Evolutionary conservation across 2,329 filamentous ascomycete species (phyloP).

Genomic region (Verticillium zaregamsianum): DNA sequence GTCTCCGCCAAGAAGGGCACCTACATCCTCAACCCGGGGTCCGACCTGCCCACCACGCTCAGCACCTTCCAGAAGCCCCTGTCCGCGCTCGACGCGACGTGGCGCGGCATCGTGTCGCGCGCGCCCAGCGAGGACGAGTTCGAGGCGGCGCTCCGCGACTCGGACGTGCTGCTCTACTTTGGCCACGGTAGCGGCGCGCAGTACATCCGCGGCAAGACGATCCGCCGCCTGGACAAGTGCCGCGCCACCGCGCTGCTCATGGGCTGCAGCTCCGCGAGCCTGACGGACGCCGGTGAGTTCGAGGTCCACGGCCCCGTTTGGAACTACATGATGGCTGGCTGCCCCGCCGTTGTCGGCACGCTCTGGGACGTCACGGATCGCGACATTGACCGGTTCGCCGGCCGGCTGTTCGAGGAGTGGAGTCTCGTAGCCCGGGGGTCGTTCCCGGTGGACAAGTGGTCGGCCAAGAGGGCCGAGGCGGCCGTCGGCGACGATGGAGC

Average conservation of each 20-base stretch:
- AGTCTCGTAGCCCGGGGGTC: constrained; percentile 59
- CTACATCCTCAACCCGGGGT: constrained; percentile 86
- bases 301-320: constrained; percentile 88
- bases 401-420: constrained; percentile 78
- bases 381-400: constrained; percentile 91
- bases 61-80: constrained; percentile 67
- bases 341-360: constrained; percentile 83
- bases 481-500: constrained; percentile 19
- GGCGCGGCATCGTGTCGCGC: constrained; percentile 65
- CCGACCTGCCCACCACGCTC: constrained; percentile 78
- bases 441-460: constrained; percentile 20
- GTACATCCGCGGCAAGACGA: constrained; percentile 81
- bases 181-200: constrained; percentile 93
- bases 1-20: constrained; percentile 54
- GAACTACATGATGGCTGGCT: constrained; percentile 86
- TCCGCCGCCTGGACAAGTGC: constrained; percentile 74
- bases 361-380: constrained; percentile 98
- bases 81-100: constrained; percentile 59
- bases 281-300: constrained; percentile 79
- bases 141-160: constrained; percentile 57
- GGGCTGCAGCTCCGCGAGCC: constrained; percentile 84
- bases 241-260: constrained; percentile 79
- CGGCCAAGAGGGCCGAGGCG: constrained; percentile 20
- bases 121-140: constrained; percentile 77
- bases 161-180: constrained; percentile 84